A percentile compares a stretch with the other conserved stretches of the same genome.
Conservation (phyloP, 768 basidiomycete species). For the Lactifluus volemus region DNA sequence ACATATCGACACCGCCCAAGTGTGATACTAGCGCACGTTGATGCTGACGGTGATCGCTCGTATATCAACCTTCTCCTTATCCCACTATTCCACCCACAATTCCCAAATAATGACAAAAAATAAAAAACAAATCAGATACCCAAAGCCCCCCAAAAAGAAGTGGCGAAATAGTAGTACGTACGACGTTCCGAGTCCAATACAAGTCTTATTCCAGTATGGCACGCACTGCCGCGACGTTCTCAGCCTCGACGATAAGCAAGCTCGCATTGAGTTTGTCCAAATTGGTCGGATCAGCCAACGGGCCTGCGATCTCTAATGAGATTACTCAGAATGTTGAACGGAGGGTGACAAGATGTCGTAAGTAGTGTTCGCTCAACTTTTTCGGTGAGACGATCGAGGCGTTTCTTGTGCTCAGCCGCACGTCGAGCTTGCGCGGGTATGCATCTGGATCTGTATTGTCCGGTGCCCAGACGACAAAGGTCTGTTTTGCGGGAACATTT, state of each 20-base stretch:
- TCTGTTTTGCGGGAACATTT: neutral
- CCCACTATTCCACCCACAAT: slow-evolving; percentile 37
- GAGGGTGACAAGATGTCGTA: neutral
- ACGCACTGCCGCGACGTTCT: slow-evolving; percentile 38
- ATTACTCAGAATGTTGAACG: slow-evolving; percentile 14
- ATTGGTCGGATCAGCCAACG: neutral
- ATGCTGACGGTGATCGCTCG: neutral
- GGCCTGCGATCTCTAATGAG: neutral
- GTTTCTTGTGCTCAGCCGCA: neutral
- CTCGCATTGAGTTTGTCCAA: slow-evolving; percentile 52
- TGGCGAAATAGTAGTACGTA: slow-evolving; percentile 22
- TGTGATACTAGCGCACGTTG: neutral
- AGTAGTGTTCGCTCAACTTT: neutral
- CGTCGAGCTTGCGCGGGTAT: neutral
- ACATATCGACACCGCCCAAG: too few species aligned
- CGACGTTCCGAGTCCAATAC: slow-evolving; percentile 36
- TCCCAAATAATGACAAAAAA: neutral
- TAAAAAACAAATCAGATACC: neutral
- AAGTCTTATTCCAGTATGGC: slow-evolving; percentile 35
- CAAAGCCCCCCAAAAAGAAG: neutral
- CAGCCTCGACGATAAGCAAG: slow-evolving; percentile 44
- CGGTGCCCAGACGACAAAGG: slow-evolving; percentile 9
- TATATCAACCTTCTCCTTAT: slow-evolving; percentile 44
- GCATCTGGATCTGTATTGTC: slow-evolving; percentile 1
- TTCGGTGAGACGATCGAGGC: neutral